Base-by-base conservation (phyloP, 495 filamentous ascomycete species). In the Baudoinia panamericana region DNA sequence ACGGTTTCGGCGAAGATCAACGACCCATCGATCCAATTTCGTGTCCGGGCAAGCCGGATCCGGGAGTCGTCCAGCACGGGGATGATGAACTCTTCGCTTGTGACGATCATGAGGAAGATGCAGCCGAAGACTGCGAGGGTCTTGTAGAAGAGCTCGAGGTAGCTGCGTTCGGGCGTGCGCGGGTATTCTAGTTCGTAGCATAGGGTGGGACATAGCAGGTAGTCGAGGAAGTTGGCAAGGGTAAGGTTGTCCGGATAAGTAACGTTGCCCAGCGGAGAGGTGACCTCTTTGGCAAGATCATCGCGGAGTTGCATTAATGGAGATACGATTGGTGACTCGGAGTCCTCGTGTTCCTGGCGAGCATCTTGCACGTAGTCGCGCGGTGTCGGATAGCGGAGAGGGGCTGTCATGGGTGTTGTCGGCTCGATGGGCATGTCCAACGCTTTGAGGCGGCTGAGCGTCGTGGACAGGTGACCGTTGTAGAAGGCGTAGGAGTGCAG, bases 161-260 rank as follows among this genome's bases (percentile, higher is more conserved):
- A 94, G 46, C 78, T 69, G 20, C 82, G 74, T 6, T 66, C 64
- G 3, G 67, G 61, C 28, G 74, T 88, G 19, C 90, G 78, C 2
- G 90, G 90, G 63, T 96, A 97, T 52, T 95, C 92, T 28, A 97
- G 68, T 61, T 97, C 90, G 60, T 97, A 97, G 64, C 90, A 97
- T 20, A 97, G 70, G 1, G 90, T 97, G 8, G 90, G 90, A 52
- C 90, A 97, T 54, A 86, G 74, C 11, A 94, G 63, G 58, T 77
- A 97, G 62, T 97, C 90, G 23, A 72, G 44, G 55, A 84, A 95
- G 61, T 97, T 97, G 21, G 52, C 48, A 49, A 76, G 62, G 1
- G 83, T 84, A 8, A 97, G 71, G 54, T 97, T 97, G 40, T 79
- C 63, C 0, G 90, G 90, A 57, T 97, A 97, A 0, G 83, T 92